phyloP scores from a whole-genome alignment of 2,329 filamentous ascomycete genomes.

The Chrysoporthe austroafricana region DNA sequence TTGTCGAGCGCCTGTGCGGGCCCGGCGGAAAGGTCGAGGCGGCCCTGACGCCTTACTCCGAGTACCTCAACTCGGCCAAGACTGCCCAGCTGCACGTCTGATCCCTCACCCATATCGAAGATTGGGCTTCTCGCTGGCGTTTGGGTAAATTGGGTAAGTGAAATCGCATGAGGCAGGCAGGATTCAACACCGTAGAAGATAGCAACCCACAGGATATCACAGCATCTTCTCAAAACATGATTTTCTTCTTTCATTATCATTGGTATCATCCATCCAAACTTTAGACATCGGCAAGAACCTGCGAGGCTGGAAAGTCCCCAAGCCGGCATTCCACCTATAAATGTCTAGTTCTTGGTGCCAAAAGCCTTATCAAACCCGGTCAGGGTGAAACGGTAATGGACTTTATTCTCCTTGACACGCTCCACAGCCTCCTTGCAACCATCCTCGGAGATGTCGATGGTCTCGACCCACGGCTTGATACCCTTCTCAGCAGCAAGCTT shows the following conservation, averaged over 20 bases:
- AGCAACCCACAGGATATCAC: background rate
- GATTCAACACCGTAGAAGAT: background rate
- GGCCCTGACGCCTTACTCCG: conserved; percentile 43
- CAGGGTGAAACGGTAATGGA: conserved; percentile 73
- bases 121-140: background rate
- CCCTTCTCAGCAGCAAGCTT: conserved; percentile 61
- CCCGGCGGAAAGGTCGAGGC: conserved; percentile 44
- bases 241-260: no score
- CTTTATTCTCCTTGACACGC: conserved; percentile 71
- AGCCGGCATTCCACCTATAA: background rate
- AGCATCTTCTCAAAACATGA: background rate
- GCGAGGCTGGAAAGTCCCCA: background rate
- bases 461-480: conserved; percentile 33
- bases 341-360: conserved; percentile 28
- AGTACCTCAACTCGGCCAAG: conserved; percentile 39
- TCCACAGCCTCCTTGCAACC: conserved; percentile 72
- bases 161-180: background rate
- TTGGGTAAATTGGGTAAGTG: background rate
- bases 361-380: conserved; percentile 71
- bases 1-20: conserved; percentile 52
- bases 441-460: conserved; percentile 40
- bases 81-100: conserved; percentile 46
- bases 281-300: no score
- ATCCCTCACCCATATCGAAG: conserved; percentile 6
- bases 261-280: no score